phyloP scores from a whole-genome alignment of 495 filamentous ascomycete genomes.

The Neurospora sp. region DNA sequence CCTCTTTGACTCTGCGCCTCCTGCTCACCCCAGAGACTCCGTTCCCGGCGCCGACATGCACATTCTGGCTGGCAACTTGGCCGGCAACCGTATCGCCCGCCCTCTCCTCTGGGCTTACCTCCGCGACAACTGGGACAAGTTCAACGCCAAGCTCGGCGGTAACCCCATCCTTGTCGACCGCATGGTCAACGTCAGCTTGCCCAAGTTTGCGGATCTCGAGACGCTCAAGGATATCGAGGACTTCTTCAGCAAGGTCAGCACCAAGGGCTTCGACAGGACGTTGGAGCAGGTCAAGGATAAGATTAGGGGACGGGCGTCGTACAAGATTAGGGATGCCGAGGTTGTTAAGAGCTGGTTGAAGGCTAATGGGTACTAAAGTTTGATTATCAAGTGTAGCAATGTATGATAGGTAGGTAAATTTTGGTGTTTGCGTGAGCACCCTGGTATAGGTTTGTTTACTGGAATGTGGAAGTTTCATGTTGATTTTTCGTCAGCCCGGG shows the following conservation, averaged over 20 bases:
- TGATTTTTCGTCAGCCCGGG: neutral
- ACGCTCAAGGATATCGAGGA: constrained; percentile 64
- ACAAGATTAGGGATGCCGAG: constrained; percentile 61
- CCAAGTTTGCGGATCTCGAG: constrained; percentile 61
- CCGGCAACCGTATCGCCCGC: constrained; percentile 59
- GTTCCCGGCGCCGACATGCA: constrained; percentile 67
- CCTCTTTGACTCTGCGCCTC: constrained; percentile 65
- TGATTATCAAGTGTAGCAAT: neutral
- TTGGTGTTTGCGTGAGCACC: neutral
- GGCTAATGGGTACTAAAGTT: constrained; percentile 16
- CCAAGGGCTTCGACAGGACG: constrained; percentile 66
- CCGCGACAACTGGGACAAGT: constrained; percentile 62
- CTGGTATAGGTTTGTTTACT: neutral
- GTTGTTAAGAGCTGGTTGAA: constrained; percentile 45
- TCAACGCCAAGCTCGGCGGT: constrained; percentile 53
- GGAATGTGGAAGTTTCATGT: neutral
- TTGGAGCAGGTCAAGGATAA: constrained; percentile 71
- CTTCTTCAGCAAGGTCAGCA: constrained; percentile 81
- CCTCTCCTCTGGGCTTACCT: constrained; percentile 73
- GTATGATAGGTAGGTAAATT: neutral
- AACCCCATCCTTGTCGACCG: constrained; percentile 85
- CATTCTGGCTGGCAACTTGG: constrained; percentile 60
- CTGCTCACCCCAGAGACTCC: constrained; percentile 28
- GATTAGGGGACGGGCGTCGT: constrained; percentile 65
- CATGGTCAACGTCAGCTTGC: constrained; percentile 66